These are phyloP conservation scores for Blastobotrys persicus DNA, from an alignment of 1,139 yeast species.

Conservation along the genomic window DNA sequence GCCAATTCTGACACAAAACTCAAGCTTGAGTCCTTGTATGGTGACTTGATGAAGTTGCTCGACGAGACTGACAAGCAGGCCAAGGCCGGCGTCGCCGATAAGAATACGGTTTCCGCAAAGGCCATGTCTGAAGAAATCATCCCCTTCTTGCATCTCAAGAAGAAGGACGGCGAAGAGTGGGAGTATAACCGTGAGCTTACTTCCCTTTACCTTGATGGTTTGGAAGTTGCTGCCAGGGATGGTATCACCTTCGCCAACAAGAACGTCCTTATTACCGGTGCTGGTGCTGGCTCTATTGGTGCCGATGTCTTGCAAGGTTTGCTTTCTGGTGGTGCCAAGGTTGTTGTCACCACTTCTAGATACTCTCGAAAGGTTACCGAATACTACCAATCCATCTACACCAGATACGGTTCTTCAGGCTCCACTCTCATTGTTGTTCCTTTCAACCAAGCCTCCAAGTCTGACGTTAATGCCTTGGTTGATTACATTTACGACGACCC, in stretches of 20 bases:
- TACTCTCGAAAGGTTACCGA: constrained; percentile 94
- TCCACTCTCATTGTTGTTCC: constrained; percentile 94
- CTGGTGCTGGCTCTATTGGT: constrained; percentile 98
- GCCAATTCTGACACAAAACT: constrained; percentile 55
- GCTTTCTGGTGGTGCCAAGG: constrained; percentile 97
- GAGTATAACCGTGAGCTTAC: constrained; percentile 77
- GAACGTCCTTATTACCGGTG: constrained; percentile 92
- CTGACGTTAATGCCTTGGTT: constrained; percentile 84
- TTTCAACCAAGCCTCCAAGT: constrained; percentile 95
- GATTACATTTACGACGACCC: constrained; percentile 78
- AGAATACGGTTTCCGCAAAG: constrained; percentile 35
- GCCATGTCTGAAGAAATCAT: constrained; percentile 62
- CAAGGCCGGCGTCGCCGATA: constrained; percentile 26
- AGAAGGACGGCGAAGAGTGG: constrained; percentile 77
- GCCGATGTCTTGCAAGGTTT: constrained; percentile 95
- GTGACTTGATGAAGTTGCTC: constrained; percentile 71
- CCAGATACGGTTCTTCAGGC: constrained; percentile 89
- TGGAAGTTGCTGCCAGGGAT: constrained; percentile 86
- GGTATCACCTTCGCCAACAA: constrained; percentile 90
- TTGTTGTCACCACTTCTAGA: constrained; percentile 92
- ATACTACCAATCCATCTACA: constrained; percentile 89
- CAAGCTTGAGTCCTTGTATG: constrained; percentile 78
- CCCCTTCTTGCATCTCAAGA: constrained; percentile 92
- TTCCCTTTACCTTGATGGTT: constrained; percentile 77
- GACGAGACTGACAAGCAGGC: constrained; percentile 58